Percentiles rank a stretch among this genome's conserved stretches.
Evolutionary conservation across 331 rosid species (phyloP).

Genomic region (Pyracantha coccinea): DNA sequence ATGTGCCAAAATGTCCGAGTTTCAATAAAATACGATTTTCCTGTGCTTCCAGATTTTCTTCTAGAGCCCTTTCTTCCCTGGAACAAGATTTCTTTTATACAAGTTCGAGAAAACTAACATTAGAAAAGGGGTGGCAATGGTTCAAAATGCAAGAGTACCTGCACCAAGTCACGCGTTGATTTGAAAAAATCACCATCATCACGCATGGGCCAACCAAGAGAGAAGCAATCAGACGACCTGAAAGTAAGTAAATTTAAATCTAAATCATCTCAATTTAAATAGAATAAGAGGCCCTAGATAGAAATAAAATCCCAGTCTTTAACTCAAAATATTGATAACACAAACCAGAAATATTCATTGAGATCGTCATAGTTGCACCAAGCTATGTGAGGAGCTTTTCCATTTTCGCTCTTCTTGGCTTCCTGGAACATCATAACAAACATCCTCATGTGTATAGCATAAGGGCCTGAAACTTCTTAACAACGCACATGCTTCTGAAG

Average conservation of each 20-base stretch:
- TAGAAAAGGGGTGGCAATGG: conserved; percentile 4
- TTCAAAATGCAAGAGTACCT: conserved; percentile 28
- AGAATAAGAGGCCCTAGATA: conserved; percentile 10
- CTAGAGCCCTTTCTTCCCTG: conserved; percentile 65
- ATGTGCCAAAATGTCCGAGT: conserved; percentile 87
- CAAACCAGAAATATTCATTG: conserved; percentile 88
- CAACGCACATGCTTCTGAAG: conserved; percentile 6
- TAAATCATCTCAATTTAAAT: neutral
- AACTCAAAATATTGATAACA: conserved; percentile 11
- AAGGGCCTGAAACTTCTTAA: conserved; percentile 12
- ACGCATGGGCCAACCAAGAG: conserved; percentile 99
- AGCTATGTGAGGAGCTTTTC: conserved; percentile 73
- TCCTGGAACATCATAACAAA: conserved; percentile 46
- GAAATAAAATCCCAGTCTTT: conserved; percentile 6
- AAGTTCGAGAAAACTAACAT: conserved; percentile 1
- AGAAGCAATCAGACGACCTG: conserved; percentile 87
- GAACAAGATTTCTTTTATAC: conserved; percentile 14
- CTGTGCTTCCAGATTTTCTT: conserved; percentile 53
- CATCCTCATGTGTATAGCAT: conserved; percentile 16
- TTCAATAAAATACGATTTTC: conserved; percentile 78
- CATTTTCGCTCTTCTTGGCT: conserved; percentile 57
- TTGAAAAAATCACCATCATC: conserved; percentile 89
- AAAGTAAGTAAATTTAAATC: conserved; percentile 9
- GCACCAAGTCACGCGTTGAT: conserved; percentile 48
- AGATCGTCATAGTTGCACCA: conserved; percentile 98